Evolutionary conservation across 805 yeast species (phyloP).

Genomic region (Cyberlindnera americana): DNA sequence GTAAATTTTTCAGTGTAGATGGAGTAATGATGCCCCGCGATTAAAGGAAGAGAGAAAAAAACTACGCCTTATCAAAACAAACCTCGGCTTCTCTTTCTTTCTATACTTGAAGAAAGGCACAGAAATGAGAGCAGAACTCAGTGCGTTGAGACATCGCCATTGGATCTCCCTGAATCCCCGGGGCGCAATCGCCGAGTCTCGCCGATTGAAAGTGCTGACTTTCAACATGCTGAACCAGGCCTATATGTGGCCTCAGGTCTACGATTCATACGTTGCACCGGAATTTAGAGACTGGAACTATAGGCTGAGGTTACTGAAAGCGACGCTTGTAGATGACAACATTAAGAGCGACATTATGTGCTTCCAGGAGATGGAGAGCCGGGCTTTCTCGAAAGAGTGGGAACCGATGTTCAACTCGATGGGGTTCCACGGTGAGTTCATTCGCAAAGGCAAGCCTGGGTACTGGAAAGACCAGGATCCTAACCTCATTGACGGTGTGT

Average conservation of each 20-base stretch:
- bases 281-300: slow-evolving; percentile 46
- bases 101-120: too few relatives aligned
- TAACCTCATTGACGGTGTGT: slow-evolving; percentile 52
- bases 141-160: slow-evolving; percentile 18
- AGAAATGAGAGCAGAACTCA: slow-evolving; percentile 2
- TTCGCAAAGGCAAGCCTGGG: slow-evolving; percentile 46
- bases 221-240: slow-evolving; percentile 50
- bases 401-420: slow-evolving; percentile 27
- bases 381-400: slow-evolving; percentile 41
- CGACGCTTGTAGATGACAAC: slow-evolving; percentile 31
- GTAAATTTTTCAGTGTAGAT: background rate
- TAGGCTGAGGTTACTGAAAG: slow-evolving; percentile 41
- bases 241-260: slow-evolving; percentile 59
- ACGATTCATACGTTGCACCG: slow-evolving; percentile 45
- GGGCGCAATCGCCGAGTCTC: background rate
- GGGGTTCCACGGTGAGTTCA: slow-evolving; percentile 46
- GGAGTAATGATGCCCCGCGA: too few relatives aligned
- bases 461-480: slow-evolving; percentile 48
- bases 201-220: slow-evolving; percentile 34
- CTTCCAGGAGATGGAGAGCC: slow-evolving; percentile 48
- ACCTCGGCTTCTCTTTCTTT: too few relatives aligned
- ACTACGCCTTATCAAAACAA: too few relatives aligned
- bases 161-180: slow-evolving; percentile 14
- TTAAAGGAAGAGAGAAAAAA: too few relatives aligned
- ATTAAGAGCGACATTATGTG: slow-evolving; percentile 55